Evolutionary conservation across 208 protist genomes (phyloP), one percentile per base, ranked within the genome.

Genomic region (Wallacemonas sp.): DNA sequence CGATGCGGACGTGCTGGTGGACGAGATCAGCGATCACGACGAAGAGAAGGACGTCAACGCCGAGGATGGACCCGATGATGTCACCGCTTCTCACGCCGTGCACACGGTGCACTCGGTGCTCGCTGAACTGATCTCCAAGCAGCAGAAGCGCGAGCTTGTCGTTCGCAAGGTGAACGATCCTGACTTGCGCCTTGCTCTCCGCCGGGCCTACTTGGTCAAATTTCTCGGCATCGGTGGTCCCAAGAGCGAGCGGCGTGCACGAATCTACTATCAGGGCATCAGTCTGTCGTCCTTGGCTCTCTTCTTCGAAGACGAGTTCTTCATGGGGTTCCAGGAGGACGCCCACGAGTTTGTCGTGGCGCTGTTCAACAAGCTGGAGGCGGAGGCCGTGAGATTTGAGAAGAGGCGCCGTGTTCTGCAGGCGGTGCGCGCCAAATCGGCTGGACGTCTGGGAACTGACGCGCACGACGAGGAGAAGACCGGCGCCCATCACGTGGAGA

Each of bases 321-420:
- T 95, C 49, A 68, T 72, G 7, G 86, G 89, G 0, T 72, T 84
- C 23, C 89, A 95, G 65, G 82, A 95, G 67, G 89, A 95, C 59
- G 89, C 89, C 2, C 89, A 95, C 49, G 89, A 95, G 67, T 78
- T 95, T 29, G 84, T 92, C 49, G 69, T 93, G 4, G 57, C 72
- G 11, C 26, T 95, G 26, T 69, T 92, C 25, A 72, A 72, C 12
- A 82, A 76, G 64, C 73, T 95, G 22, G 84, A 91, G 73, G 63
- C 70, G 63, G 89, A 95, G 77, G 82, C 81, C 26, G 72, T 83
- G 39, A 45, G 44, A 28, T 72, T 82, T 45, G 59, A 76, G 52
- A 61, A 72, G 65, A 55, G 67, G 22, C 36, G 52, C 14, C 52
- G 32, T n/a, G 4, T 42, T 25, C 26, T 59, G 4, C 12, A 31